These are phyloP conservation scores for Penicillium manginii DNA, from an alignment of 495 filamentous ascomycete species.

Conservation along the genomic window DNA sequence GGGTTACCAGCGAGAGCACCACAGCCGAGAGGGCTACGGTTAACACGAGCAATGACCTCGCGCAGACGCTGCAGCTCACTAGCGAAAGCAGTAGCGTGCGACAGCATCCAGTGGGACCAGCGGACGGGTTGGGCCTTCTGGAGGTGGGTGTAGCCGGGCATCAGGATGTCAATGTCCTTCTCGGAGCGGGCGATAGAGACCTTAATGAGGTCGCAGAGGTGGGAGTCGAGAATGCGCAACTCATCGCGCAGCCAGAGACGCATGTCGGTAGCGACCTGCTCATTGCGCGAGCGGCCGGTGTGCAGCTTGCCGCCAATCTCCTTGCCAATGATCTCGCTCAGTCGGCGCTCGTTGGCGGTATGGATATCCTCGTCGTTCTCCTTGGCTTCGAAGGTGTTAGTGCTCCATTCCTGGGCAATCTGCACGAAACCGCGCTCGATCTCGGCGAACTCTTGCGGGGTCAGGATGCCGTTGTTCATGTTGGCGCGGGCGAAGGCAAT, in stretches of 20 bases:
- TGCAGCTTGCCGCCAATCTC: constrained; percentile 89
- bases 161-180: constrained; percentile 69
- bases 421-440: constrained; percentile 75
- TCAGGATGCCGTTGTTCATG: constrained; percentile 73
- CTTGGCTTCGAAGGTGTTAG: constrained; percentile 47
- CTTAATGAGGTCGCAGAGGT: constrained; percentile 70
- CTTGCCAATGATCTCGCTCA: constrained; percentile 89
- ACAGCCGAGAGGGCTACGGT: constrained; percentile 77
- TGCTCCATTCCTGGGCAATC: constrained; percentile 76
- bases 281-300: constrained; percentile 89
- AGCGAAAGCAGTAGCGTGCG: constrained; percentile 75
- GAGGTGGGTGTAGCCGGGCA: constrained; percentile 82
- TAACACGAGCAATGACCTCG: constrained; percentile 74
- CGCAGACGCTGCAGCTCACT: constrained; percentile 79
- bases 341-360: constrained; percentile 89
- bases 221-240: constrained; percentile 70
- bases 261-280: constrained; percentile 94
- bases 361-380: constrained; percentile 71
- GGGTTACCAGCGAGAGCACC: constrained; percentile 92
- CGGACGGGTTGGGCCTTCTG: constrained; percentile 90
- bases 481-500: constrained; percentile 90
- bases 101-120: constrained; percentile 87
- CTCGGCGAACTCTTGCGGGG: constrained; percentile 70
- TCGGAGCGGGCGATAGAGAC: constrained; percentile 76
- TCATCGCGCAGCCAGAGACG: constrained; percentile 86